Percentiles rank a stretch among this genome's conserved stretches.
Conservation (phyloP, 169 alveolate species). For the Toxoplasma gondii region DNA sequence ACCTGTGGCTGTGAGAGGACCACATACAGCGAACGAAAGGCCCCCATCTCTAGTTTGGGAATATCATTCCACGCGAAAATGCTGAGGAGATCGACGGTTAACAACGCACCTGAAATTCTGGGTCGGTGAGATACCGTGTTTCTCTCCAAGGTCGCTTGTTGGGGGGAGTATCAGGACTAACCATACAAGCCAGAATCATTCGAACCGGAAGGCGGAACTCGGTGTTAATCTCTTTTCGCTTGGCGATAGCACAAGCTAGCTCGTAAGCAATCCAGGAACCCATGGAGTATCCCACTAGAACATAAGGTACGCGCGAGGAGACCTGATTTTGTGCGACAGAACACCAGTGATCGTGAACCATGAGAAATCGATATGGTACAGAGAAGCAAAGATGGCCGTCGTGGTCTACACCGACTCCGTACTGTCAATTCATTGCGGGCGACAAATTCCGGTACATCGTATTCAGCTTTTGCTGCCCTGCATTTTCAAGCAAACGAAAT, state of each 20-base stretch:
- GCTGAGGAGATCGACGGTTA: background rate
- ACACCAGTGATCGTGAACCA: too few species aligned
- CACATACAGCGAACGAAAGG: too few species aligned
- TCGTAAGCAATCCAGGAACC: slow-evolving; percentile 55
- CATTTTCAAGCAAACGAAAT: too few species aligned
- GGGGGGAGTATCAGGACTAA: slow-evolving; percentile 41
- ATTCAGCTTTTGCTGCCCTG: too few species aligned
- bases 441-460: too few species aligned
- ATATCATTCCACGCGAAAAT: too few species aligned
- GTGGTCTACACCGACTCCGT: too few species aligned
- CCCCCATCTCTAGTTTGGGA: too few species aligned
- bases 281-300: slow-evolving; percentile 56
- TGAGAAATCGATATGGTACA: too few species aligned
- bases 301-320: slow-evolving; percentile 5
- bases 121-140: slow-evolving; percentile 1
- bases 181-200: slow-evolving; percentile 38
- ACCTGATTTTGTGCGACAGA: background rate
- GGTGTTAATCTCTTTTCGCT: background rate
- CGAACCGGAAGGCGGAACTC: background rate
- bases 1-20: too few species aligned
- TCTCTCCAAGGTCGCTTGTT: slow-evolving; percentile 23
- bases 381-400: too few species aligned
- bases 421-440: too few species aligned
- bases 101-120: slow-evolving; percentile 34
- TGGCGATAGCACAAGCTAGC: background rate